Conservation (phyloP, 225 moss, liverwort and hornwort species). For the Sphagnum tenellum region DNA sequence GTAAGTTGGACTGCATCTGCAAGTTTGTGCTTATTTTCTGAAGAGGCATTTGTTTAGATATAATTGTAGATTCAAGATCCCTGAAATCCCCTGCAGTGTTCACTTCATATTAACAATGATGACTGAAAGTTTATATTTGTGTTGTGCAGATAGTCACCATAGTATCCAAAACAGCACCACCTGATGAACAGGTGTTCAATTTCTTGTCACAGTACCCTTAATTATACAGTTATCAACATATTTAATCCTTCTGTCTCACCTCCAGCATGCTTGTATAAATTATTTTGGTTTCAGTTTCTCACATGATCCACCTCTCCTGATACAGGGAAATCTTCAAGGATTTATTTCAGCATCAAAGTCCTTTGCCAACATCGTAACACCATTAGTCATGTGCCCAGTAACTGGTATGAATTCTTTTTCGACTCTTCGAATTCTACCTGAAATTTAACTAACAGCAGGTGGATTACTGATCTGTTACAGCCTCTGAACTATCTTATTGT, state of each 20-base stretch:
- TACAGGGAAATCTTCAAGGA: constrained; percentile 10
- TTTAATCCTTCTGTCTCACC: background rate
- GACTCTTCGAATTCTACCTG: no score
- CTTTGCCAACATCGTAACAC: constrained; percentile 3
- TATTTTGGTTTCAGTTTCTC: background rate
- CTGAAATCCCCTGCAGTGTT: background rate
- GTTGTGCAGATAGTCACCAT: constrained; percentile 19
- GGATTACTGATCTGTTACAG: no score
- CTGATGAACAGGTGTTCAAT: constrained; percentile 18
- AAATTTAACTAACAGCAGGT: no score
- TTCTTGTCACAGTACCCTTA: background rate
- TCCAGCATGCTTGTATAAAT: background rate
- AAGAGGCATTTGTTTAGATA: no score
- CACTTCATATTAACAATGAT: background rate
- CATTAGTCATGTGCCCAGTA: constrained; percentile 4
- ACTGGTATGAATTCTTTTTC: background rate
- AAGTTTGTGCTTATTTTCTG: background rate
- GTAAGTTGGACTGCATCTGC: constrained; percentile 4
- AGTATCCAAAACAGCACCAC: constrained; percentile 22
- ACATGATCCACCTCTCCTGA: background rate
- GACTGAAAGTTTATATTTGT: background rate
- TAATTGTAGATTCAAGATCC: background rate
- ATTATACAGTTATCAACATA: background rate
- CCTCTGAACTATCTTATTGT: no score
- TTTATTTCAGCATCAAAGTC: constrained; percentile 3